Conservation (phyloP, 2,329 filamentous ascomycete species). For the Neoarthrinium moseri region DNA sequence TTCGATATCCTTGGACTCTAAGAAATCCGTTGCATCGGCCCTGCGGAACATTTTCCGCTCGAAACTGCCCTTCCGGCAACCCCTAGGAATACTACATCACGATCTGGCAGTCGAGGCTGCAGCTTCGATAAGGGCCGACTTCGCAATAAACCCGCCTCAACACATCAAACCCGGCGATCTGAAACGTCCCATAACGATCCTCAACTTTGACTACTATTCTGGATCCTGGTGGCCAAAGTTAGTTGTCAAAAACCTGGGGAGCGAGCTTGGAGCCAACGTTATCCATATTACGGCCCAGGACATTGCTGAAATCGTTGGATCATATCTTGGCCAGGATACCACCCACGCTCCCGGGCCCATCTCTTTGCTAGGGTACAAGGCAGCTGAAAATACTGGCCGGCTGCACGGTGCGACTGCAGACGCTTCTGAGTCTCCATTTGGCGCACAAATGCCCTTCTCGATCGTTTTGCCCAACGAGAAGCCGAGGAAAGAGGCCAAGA, state of each 20-base stretch:
- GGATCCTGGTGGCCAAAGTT: slow-evolving; percentile 20
- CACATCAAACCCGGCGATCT: slow-evolving; percentile 20
- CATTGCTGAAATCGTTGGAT: slow-evolving; percentile 66
- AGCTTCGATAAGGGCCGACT: slow-evolving; percentile 21
- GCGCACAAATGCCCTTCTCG: slow-evolving; percentile 10
- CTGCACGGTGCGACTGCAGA: slow-evolving; percentile 7
- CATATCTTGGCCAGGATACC: slow-evolving; percentile 66
- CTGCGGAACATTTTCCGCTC: slow-evolving; percentile 2
- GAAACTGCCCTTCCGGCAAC: slow-evolving; percentile 4
- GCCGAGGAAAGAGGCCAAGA: slow-evolving; percentile 20
- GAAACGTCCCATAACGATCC: slow-evolving; percentile 25
- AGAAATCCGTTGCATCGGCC: too few relatives aligned
- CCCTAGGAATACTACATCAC: slow-evolving; percentile 17
- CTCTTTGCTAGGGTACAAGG: slow-evolving; percentile 55
- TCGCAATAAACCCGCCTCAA: slow-evolving; percentile 22
- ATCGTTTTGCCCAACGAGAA: slow-evolving; percentile 17
- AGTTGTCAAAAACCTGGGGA: slow-evolving; percentile 57
- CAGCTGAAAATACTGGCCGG: slow-evolving; percentile 54
- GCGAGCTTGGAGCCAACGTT: slow-evolving; percentile 62
- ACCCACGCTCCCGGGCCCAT: slow-evolving; percentile 43
- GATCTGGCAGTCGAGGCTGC: slow-evolving; percentile 20
- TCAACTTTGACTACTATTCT: slow-evolving; percentile 23
- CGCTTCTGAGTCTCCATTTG: neutral
- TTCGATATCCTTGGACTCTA: neutral
- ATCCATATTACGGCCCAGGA: slow-evolving; percentile 68